Percentiles rank a stretch among this genome's conserved stretches.
phyloP scores from a whole-genome alignment of 306 rosid genomes.

The Vachellia collinsii region DNA sequence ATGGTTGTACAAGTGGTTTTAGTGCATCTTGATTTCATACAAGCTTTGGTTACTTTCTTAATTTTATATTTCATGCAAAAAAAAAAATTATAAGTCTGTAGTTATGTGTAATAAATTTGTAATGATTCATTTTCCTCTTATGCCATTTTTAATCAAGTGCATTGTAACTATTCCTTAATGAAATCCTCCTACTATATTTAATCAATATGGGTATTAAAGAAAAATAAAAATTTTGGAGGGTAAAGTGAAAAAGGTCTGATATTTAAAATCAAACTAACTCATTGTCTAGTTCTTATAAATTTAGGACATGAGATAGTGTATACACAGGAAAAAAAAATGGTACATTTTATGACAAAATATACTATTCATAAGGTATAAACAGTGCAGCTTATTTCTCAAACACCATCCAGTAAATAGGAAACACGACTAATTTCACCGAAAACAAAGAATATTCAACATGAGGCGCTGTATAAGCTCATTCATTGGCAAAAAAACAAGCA shows the following conservation, averaged over 20 bases:
- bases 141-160: too few species aligned
- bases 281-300: too few species aligned
- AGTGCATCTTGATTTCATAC: neutral
- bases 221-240: too few species aligned
- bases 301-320: too few species aligned
- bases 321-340: neutral
- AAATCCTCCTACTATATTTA: too few species aligned
- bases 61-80: too few species aligned
- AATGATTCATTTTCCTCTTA: too few species aligned
- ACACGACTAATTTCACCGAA: neutral
- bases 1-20: neutral
- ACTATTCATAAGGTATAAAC: neutral
- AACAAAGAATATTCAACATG: neutral
- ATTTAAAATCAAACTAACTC: too few species aligned
- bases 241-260: too few species aligned
- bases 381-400: neutral
- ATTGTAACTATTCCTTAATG: too few species aligned
- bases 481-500: neutral
- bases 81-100: neutral
- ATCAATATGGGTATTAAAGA: too few species aligned
- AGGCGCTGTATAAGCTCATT: neutral
- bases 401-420: neutral
- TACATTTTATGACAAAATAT: neutral
- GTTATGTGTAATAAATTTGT: too few species aligned
- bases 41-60: neutral